Evolutionary conservation across 768 basidiomycete genomes (phyloP).

Genomic region (Naganishia antarctica): DNA sequence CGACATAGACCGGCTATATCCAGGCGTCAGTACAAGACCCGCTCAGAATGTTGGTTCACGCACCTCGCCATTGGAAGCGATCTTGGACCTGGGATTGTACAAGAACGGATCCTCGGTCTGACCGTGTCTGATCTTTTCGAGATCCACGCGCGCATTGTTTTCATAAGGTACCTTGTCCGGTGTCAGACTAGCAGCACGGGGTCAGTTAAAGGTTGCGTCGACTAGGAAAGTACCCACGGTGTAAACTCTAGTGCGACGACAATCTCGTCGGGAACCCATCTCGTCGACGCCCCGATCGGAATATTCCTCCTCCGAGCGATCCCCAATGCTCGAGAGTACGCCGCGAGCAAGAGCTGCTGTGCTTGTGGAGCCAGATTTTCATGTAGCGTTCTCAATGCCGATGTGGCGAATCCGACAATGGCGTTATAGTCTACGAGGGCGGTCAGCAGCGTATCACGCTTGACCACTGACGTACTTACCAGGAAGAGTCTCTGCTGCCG

Average conservation of each 20-base stretch:
- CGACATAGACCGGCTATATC: background rate
- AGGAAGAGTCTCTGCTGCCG: conserved; percentile 83
- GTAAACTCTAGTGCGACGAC: conserved; percentile 71
- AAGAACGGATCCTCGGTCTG: conserved; percentile 65
- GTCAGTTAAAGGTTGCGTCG: conserved; percentile 4
- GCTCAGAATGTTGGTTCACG: background rate
- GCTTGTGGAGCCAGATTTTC: conserved; percentile 66
- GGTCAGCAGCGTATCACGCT: background rate
- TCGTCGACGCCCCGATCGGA: conserved; percentile 57
- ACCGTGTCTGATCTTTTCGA: conserved; percentile 44
- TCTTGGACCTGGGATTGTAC: conserved; percentile 72
- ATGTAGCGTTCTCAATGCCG: conserved; percentile 71
- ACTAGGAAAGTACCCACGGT: conserved; percentile 70
- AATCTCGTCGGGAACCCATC: conserved; percentile 75
- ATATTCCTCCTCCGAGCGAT: conserved; percentile 76
- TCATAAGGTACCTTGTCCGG: conserved; percentile 18
- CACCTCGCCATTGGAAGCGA: conserved; percentile 59
- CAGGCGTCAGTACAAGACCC: background rate
- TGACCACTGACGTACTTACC: conserved; percentile 54
- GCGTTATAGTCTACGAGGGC: conserved; percentile 64
- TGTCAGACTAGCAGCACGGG: background rate
- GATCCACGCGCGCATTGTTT: conserved; percentile 19
- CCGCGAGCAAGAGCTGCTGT: conserved; percentile 71
- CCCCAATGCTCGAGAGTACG: conserved; percentile 65
- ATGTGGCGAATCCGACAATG: conserved; percentile 83